These are phyloP conservation scores for Emergomyces orientalis DNA, from an alignment of 2,329 filamentous ascomycete species.

Conservation along the genomic window DNA sequence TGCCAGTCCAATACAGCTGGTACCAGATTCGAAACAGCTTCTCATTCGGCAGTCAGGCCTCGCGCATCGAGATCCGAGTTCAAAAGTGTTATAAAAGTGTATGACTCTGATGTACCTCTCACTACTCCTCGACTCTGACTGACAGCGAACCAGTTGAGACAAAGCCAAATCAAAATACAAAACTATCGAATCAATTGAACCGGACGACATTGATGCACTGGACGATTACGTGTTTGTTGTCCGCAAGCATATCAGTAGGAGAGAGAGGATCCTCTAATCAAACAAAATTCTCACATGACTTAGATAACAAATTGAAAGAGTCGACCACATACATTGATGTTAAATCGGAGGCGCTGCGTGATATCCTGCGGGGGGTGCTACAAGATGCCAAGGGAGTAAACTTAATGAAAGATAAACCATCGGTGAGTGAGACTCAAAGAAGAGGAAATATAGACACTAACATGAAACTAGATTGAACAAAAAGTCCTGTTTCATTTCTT, in stretches of 20 bases:
- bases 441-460: not conserved
- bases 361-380: conserved; percentile 25
- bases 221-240: conserved; percentile 22
- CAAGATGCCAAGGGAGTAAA: conserved; percentile 23
- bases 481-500: conserved; percentile 18
- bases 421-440: conserved; percentile 14
- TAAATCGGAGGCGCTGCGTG: conserved; percentile 25
- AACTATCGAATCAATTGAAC: conserved; percentile 17
- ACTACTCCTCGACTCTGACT: too few species aligned
- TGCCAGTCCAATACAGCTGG: too few species aligned
- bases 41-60: too few species aligned
- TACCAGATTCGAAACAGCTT: too few species aligned
- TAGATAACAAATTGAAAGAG: conserved; percentile 19
- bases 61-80: too few species aligned
- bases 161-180: conserved; percentile 19
- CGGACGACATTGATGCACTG: conserved; percentile 14
- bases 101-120: too few species aligned
- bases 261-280: conserved; percentile 10
- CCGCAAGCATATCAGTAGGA: conserved; percentile 17
- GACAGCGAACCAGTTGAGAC: conserved; percentile 11
- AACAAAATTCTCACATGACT: conserved; percentile 13
- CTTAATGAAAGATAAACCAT: conserved; percentile 26
- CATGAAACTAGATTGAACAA: conserved; percentile 11
- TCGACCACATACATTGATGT: conserved; percentile 23
- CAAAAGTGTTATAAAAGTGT: too few species aligned